Evolutionary conservation across 2,329 filamentous ascomycete genomes (phyloP).

Genomic region (Trichoderma atrobrunneum): DNA sequence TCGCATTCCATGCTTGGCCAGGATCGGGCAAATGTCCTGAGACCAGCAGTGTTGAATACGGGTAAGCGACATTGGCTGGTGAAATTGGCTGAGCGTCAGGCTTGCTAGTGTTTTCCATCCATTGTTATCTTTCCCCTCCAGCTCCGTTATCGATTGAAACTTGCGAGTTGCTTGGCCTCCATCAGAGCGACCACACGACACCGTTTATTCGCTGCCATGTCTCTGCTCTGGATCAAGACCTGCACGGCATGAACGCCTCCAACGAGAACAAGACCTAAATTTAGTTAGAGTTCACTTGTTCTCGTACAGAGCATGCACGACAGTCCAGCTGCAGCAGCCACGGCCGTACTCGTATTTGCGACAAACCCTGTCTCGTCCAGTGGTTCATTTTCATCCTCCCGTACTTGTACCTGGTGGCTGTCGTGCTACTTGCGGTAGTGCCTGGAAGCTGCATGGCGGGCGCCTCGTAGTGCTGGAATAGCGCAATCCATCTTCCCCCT

Average conservation of each 20-base stretch:
- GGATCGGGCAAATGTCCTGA: conserved; percentile 9
- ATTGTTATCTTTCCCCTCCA: neutral
- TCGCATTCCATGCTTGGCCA: conserved; percentile 1
- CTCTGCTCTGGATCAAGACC: neutral
- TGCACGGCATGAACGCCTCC: neutral
- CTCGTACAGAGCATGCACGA: neutral
- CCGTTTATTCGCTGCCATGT: neutral
- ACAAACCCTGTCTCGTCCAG: conserved; percentile 8
- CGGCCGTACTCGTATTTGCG: conserved; percentile 15
- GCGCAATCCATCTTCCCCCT: neutral
- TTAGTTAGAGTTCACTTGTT: neutral
- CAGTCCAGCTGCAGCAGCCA: neutral
- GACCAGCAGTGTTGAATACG: neutral
- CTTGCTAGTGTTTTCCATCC: too few species aligned
- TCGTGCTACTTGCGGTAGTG: conserved; percentile 7
- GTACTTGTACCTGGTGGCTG: conserved; percentile 3
- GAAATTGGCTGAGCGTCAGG: neutral
- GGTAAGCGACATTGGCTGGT: conserved; percentile 16
- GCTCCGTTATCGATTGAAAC: neutral
- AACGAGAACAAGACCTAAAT: neutral
- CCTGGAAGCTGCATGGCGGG: conserved; percentile 8
- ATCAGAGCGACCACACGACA: neutral
- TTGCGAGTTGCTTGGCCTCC: neutral
- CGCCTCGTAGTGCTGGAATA: neutral
- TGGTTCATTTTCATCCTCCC: neutral